Percentiles rank a stretch among this genome's conserved stretches.
Conservation (phyloP, 1,284 basidiomycete genomes). For the Fomitopsis schrenkii region DNA sequence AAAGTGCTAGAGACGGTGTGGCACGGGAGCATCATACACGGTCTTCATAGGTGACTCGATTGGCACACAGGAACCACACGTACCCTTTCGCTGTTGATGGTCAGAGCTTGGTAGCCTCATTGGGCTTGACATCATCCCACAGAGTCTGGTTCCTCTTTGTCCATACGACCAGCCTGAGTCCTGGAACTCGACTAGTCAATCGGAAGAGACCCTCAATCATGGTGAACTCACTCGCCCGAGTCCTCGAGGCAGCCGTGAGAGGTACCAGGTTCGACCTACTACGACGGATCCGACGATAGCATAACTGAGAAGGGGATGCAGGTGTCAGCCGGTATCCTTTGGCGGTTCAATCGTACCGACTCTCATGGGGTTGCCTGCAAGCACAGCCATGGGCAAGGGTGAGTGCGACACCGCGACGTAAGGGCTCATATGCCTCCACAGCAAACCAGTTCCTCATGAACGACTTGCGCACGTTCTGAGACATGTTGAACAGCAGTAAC, state of each 20-base stretch:
- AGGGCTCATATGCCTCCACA: constrained; percentile 56
- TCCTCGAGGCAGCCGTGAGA: constrained; percentile 65
- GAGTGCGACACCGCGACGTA: not conserved
- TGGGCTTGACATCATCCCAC: constrained; percentile 71
- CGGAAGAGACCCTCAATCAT: not conserved
- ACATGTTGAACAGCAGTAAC: constrained; percentile 18
- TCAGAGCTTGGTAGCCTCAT: constrained; percentile 69
- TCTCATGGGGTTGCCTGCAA: constrained; percentile 76
- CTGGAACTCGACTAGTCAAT: not conserved
- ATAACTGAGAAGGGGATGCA: constrained; percentile 43
- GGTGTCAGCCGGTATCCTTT: not conserved
- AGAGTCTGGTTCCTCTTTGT: constrained; percentile 76
- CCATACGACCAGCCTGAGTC: constrained; percentile 77
- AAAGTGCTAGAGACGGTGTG: no score
- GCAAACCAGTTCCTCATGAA: constrained; percentile 80
- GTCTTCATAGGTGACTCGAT: no score
- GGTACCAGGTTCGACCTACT: constrained; percentile 68
- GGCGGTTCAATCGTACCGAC: constrained; percentile 18
- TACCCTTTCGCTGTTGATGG: constrained; percentile 71
- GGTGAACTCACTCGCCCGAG: constrained; percentile 55
- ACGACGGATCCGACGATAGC: constrained; percentile 65
- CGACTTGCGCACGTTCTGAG: constrained; percentile 20
- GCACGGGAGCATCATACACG: no score
- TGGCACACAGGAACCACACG: constrained; percentile 12
- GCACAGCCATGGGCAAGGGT: not conserved